Base-by-base conservation (phyloP, 2,329 filamentous ascomycete genomes). In the Tolypocladium sp. region DNA sequence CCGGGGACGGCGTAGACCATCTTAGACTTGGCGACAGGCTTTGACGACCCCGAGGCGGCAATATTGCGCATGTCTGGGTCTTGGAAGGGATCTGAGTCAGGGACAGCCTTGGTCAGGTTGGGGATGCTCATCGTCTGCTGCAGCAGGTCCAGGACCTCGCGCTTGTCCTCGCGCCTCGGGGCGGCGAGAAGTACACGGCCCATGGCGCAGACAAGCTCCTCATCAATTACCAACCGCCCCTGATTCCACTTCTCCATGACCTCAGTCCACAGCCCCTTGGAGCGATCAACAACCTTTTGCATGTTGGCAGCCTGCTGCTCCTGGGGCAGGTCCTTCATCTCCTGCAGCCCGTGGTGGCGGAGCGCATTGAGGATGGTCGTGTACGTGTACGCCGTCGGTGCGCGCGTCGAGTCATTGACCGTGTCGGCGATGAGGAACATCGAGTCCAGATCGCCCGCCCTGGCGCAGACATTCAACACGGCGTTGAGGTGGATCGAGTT, bases 401-500 rank as follows among this genome's bases (percentile, higher is more conserved):
- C 77, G 38, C 83, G 82, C 0, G 80, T 70, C 0, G 85, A 75
- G 17, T 86, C 81, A 20, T 92, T 88, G 59, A 93, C 81, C 38
- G 86, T 85, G n/a, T 84, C 81, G 51, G 87, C 84, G 63, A 97
- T 81, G 58, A 82, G 82, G 79, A 94, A 96, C 65, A 97, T 76
- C 20, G 87, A 83, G 64, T 96, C 91, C 71, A 96, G 80, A 69
- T 97, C 88, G 15, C 79, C 72, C 4, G 89, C 87, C 59, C 84
- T 81, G 55, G 87, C 83, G 70, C 92, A 97, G 10, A 94, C 89
- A 60, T 87, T 85, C 52, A 99, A 77, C n/a, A 92, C 84, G 12
- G 92, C 90, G 70, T 99, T 99, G 63, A 90, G 85, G 69, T 97
- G 94, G 59, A 91, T 89, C 41, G 87, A 88, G 64, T 86, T 90